Percentiles rank a stretch among this genome's conserved stretches.
Conservation (phyloP, 2,329 filamentous ascomycete genomes). For the Sporothrix sp. region DNA sequence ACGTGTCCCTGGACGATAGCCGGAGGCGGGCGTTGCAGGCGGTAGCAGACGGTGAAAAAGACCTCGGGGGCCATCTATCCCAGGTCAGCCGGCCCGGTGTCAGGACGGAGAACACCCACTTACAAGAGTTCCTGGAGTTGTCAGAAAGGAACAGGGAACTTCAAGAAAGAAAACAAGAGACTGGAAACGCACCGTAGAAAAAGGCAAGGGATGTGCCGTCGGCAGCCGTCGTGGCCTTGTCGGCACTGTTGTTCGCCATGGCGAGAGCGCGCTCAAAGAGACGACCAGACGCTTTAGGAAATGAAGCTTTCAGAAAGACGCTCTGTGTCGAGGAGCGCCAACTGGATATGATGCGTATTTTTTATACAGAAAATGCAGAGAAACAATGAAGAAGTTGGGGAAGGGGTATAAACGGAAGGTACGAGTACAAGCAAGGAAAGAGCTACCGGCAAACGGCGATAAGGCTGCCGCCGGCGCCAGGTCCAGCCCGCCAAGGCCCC, state of each 20-base stretch:
- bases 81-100: not conserved
- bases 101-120: not conserved
- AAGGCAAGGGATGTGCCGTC: conserved; percentile 31
- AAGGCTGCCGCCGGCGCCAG: not conserved
- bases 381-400: not conserved
- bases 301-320: too few relatives aligned
- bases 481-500: not conserved
- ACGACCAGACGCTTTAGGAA: too few relatives aligned
- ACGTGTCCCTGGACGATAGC: conserved; percentile 46
- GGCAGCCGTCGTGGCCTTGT: conserved; percentile 6
- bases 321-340: not conserved
- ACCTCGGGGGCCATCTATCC: conserved; percentile 69
- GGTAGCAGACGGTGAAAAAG: conserved; percentile 76
- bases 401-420: not conserved
- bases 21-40: conserved; percentile 38
- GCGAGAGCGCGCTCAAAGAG: not conserved
- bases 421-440: too few relatives aligned
- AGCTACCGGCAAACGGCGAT: not conserved
- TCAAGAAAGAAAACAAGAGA: not conserved
- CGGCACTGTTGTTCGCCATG: conserved; percentile 9
- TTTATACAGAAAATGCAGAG: not conserved
- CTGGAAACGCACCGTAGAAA: conserved; percentile 45
- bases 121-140: conserved; percentile 31
- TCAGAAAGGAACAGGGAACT: not conserved
- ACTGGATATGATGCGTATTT: not conserved